Conservation (phyloP, 108 stramenopile genomes). For the Tribonema minus region DNA sequence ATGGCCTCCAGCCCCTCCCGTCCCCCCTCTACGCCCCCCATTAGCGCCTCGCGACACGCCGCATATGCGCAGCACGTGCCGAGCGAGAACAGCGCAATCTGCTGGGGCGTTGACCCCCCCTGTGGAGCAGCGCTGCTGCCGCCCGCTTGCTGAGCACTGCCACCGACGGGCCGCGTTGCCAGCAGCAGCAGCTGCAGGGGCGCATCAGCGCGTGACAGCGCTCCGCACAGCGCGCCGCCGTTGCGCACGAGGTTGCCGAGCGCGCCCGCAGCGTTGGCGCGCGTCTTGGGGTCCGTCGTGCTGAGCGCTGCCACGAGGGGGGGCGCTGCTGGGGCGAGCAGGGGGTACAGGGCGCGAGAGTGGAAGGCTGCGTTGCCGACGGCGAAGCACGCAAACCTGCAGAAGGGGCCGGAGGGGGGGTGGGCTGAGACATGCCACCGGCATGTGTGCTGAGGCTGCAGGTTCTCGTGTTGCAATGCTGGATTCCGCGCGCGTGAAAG, state of each 20-base stretch:
- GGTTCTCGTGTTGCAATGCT: too few relatives aligned
- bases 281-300: constrained; percentile 53
- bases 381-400: constrained; percentile 61
- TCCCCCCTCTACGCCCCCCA: too few relatives aligned
- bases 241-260: constrained; percentile 61
- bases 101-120: constrained; percentile 13
- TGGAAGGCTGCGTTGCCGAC: constrained; percentile 65
- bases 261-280: constrained; percentile 64
- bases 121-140: constrained; percentile 18
- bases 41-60: too few relatives aligned
- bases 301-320: constrained; percentile 34
- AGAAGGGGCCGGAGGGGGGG: constrained; percentile 45
- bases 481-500: too few relatives aligned
- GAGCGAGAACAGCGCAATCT: constrained; percentile 56
- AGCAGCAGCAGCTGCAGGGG: constrained; percentile 20
- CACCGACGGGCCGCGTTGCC: too few relatives aligned
- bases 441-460: too few relatives aligned
- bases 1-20: too few relatives aligned
- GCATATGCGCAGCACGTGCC: too few relatives aligned
- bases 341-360: constrained; percentile 44
- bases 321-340: constrained; percentile 28
- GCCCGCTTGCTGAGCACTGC: too few relatives aligned
- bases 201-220: constrained; percentile 15
- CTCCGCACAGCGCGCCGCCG: constrained; percentile 20
- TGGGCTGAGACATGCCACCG: neutral